Conservation (phyloP, 768 basidiomycete species). For the Pleurotus pulmonarius region DNA sequence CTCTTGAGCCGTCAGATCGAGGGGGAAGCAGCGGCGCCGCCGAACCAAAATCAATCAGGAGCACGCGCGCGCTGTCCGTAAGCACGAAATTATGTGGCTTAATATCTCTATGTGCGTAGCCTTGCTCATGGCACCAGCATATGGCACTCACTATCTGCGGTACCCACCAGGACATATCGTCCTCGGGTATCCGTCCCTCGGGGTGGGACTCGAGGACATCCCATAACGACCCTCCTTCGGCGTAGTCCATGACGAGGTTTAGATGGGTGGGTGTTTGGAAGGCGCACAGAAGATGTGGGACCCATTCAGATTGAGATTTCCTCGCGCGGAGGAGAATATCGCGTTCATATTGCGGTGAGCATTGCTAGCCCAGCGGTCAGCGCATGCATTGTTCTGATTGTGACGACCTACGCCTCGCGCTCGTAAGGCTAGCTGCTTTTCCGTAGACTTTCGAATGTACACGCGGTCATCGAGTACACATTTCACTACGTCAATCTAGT, state of each 20-base stretch:
- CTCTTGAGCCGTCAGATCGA: conserved; percentile 50
- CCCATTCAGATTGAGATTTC: conserved; percentile 52
- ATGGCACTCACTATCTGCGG: conserved; percentile 82
- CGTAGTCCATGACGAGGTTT: conserved; percentile 81
- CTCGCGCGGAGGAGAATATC: conserved; percentile 68
- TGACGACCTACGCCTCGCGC: conserved; percentile 62
- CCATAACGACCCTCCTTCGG: conserved; percentile 84
- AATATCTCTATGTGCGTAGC: conserved; percentile 92
- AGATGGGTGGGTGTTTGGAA: conserved; percentile 77
- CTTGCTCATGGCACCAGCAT: conserved; percentile 86
- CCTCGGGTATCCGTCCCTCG: conserved; percentile 58
- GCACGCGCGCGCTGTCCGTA: conserved; percentile 58
- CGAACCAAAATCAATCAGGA: conserved; percentile 92
- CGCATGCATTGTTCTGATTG: not conserved
- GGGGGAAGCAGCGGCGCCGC: conserved; percentile 71
- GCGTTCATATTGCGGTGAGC: conserved; percentile 77
- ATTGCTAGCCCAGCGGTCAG: conserved; percentile 57
- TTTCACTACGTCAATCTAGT: conserved; percentile 80
- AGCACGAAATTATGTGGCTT: conserved; percentile 97
- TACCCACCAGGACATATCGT: conserved; percentile 82
- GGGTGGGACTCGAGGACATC: conserved; percentile 79
- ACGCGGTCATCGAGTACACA: conserved; percentile 67
- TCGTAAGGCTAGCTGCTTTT: conserved; percentile 68
- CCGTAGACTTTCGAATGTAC: conserved; percentile 84
- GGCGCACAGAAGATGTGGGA: conserved; percentile 81